A percentile compares a stretch with the other conserved stretches of the same genome.
These are phyloP conservation scores for Fraxinus quadrangulata DNA, from an alignment of 257 asterid species.

Conservation along the genomic window DNA sequence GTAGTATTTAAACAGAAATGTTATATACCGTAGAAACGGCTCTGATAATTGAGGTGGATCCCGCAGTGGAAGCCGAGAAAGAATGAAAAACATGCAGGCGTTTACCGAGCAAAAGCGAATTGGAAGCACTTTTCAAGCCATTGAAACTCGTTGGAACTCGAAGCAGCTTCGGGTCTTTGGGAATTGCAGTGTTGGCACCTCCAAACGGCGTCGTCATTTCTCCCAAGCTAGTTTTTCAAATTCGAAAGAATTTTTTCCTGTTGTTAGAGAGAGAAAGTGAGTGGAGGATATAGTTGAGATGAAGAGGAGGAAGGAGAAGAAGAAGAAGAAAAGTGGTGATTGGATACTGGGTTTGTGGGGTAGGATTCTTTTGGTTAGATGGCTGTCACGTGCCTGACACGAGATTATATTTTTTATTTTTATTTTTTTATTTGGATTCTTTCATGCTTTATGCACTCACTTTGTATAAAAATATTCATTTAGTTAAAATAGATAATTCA, in stretches of 20 bases:
- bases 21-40: conserved; percentile 4
- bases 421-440: too few relatives aligned
- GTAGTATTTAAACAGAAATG: background rate
- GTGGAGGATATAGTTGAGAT: background rate
- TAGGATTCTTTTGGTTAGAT: background rate
- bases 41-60: background rate
- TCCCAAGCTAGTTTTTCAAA: background rate
- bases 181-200: conserved; percentile 37
- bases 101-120: conserved; percentile 44
- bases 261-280: background rate
- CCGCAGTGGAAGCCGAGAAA: background rate
- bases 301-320: conserved; percentile 17
- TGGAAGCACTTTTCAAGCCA: conserved; percentile 44
- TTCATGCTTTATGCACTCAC: too few relatives aligned
- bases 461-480: too few relatives aligned
- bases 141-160: conserved; percentile 39
- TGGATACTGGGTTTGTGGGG: background rate
- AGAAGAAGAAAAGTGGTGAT: background rate
- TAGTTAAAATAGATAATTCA: too few relatives aligned
- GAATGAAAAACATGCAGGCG: conserved; percentile 2
- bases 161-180: conserved; percentile 43
- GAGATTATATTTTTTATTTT: background rate
- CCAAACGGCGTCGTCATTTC: conserved; percentile 58
- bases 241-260: background rate
- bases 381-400: conserved; percentile 44